These are phyloP conservation scores for Trifolium subterraneum DNA, from an alignment of 306 rosid genomes.

Conservation along the genomic window DNA sequence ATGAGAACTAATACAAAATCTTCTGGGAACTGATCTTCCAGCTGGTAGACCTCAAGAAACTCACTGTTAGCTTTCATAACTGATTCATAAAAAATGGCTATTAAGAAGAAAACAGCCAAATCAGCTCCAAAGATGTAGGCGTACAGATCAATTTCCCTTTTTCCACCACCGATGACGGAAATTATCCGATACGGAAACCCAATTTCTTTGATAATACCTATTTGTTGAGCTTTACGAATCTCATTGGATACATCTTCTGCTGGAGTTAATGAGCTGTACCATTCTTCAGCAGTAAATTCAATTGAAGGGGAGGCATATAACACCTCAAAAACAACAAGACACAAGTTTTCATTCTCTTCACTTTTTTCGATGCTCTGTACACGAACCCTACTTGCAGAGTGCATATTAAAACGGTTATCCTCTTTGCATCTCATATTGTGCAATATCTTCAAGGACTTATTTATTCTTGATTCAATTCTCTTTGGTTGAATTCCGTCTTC, in stretches of 20 bases:
- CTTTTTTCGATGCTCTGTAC: slow-evolving; percentile 92
- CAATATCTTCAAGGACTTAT: slow-evolving; percentile 64
- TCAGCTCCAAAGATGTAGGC: slow-evolving; percentile 94
- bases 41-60: slow-evolving; percentile 86
- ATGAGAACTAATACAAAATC: slow-evolving; percentile 79
- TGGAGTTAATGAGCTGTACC: slow-evolving; percentile 82
- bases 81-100: slow-evolving; percentile 78
- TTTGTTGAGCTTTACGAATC: slow-evolving; percentile 65
- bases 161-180: slow-evolving; percentile 84
- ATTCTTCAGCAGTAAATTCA: slow-evolving; percentile 63
- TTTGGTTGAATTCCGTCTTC: slow-evolving; percentile 91
- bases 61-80: slow-evolving; percentile 76
- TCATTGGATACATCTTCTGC: slow-evolving; percentile 88
- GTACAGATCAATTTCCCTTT: slow-evolving; percentile 83
- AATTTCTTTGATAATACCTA: slow-evolving; percentile 62
- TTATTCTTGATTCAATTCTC: slow-evolving; percentile 80
- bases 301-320: slow-evolving; percentile 72
- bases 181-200: slow-evolving; percentile 79
- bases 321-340: slow-evolving; percentile 79
- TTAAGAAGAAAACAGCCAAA: slow-evolving; percentile 80
- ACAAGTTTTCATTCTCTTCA: slow-evolving; percentile 64
- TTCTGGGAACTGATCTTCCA: slow-evolving; percentile 94
- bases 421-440: slow-evolving; percentile 71
- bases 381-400: slow-evolving; percentile 81
- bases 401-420: slow-evolving; percentile 55